Evolutionary conservation across 495 filamentous ascomycete genomes (phyloP).

Genomic region (Venustampulla echinocandica): DNA sequence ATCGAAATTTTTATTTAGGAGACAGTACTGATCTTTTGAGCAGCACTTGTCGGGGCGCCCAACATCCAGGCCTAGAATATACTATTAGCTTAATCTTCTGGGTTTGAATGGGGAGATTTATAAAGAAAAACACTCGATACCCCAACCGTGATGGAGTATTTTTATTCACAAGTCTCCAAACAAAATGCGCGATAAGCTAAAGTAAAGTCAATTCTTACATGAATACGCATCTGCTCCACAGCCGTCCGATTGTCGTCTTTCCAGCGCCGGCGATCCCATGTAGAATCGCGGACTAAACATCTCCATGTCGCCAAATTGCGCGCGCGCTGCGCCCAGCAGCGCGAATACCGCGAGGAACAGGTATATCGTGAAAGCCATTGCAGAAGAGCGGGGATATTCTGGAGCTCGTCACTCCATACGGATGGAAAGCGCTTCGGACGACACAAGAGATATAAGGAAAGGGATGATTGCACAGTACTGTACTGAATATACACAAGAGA

Average conservation of each 20-base stretch:
- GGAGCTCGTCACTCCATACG: too few species aligned
- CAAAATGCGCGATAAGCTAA: neutral
- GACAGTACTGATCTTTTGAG: constrained; percentile 17
- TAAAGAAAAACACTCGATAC: too few species aligned
- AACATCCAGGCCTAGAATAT: constrained; percentile 14
- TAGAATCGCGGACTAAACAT: constrained; percentile 8
- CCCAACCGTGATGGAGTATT: too few species aligned
- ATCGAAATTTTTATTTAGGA: constrained; percentile 4
- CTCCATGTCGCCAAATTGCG: constrained; percentile 3
- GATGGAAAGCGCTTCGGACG: too few species aligned
- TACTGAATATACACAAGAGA: too few species aligned
- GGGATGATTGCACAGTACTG: too few species aligned
- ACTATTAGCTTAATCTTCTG: neutral
- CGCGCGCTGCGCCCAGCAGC: neutral
- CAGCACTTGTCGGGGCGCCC: constrained; percentile 15
- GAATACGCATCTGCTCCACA: constrained; percentile 7
- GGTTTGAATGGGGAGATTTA: too few species aligned
- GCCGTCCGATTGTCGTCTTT: neutral
- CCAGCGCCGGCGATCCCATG: neutral
- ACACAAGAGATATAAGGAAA: too few species aligned
- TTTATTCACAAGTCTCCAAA: neutral
- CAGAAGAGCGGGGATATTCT: too few species aligned
- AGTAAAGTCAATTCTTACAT: constrained; percentile 4
- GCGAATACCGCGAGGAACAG: neutral
- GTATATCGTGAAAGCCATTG: neutral